Evolutionary conservation across 1,139 yeast genomes (phyloP).

Genomic region (Kodamaea sp.): DNA sequence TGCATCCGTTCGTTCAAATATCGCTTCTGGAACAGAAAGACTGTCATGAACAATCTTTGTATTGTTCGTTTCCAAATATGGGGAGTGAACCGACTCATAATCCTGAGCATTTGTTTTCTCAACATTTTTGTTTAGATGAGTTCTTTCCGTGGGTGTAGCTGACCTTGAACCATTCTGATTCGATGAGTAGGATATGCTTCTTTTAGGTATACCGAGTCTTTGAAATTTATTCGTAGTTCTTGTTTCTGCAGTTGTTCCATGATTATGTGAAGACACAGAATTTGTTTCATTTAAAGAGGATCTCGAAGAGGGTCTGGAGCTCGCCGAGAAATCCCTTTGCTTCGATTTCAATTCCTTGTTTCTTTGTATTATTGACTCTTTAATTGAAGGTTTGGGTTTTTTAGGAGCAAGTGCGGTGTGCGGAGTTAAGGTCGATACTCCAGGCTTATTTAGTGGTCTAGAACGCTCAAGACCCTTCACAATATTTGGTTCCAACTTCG

Average conservation of each 20-base stretch:
- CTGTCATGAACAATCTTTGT: too few species aligned
- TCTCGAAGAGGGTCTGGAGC: slow-evolving; percentile 29
- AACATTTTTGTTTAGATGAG: slow-evolving; percentile 1
- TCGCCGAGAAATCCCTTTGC: slow-evolving; percentile 19
- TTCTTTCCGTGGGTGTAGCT: slow-evolving; percentile 9
- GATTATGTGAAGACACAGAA: neutral
- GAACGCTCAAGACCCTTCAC: slow-evolving; percentile 47
- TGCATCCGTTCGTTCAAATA: too few species aligned
- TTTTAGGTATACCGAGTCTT: slow-evolving; percentile 6
- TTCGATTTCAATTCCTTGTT: slow-evolving; percentile 32
- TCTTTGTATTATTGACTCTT: slow-evolving; percentile 35
- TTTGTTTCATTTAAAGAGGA: neutral
- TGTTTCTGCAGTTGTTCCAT: neutral
- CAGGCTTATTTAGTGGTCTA: slow-evolving; percentile 35
- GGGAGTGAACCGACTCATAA: too few species aligned
- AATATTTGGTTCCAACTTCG: slow-evolving; percentile 39
- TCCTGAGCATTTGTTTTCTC: too few species aligned
- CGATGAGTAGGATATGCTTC: slow-evolving; percentile 8
- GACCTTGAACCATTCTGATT: slow-evolving; percentile 5
- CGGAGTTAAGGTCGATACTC: neutral
- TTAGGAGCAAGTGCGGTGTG: slow-evolving; percentile 10
- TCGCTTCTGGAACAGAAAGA: too few species aligned
- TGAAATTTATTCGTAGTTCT: slow-evolving; percentile 1
- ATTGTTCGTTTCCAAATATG: too few species aligned
- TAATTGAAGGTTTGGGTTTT: slow-evolving; percentile 31